These are phyloP conservation scores for Hortaea werneckii DNA, from an alignment of 2,329 filamentous ascomycete genomes.

Conservation along the genomic window DNA sequence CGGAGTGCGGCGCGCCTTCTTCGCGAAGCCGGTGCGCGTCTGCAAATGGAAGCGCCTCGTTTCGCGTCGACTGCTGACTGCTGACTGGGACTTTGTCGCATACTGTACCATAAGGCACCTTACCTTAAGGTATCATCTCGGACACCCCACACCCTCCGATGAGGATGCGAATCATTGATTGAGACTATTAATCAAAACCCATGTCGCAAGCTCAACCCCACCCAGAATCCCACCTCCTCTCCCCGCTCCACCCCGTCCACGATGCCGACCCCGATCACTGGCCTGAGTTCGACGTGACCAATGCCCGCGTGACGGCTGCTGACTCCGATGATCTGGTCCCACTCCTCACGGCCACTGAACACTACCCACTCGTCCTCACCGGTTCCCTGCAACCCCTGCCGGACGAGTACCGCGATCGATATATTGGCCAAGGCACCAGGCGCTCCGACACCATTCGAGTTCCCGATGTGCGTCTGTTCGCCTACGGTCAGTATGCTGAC, in stretches of 20 bases:
- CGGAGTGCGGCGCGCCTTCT: too few relatives aligned
- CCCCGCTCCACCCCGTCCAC: conserved; percentile 30
- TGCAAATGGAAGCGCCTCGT: too few relatives aligned
- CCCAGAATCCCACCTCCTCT: conserved; percentile 29
- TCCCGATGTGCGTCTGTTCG: conserved; percentile 36
- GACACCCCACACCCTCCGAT: too few relatives aligned
- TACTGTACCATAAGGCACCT: too few relatives aligned
- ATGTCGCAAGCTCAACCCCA: conserved; percentile 7
- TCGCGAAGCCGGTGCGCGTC: too few relatives aligned
- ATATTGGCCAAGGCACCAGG: background rate
- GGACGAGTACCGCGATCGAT: background rate
- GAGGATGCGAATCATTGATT: too few relatives aligned
- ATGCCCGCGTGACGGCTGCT: conserved; percentile 43
- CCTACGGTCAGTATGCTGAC: conserved; percentile 45
- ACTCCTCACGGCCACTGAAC: conserved; percentile 49
- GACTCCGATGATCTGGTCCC: conserved; percentile 40
- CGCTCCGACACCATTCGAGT: conserved; percentile 39
- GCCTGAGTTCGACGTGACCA: conserved; percentile 51
- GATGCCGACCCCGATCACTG: conserved; percentile 39
- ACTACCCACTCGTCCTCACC: conserved; percentile 52
- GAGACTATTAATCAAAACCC: too few relatives aligned
- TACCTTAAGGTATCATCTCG: too few relatives aligned
- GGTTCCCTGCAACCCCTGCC: conserved; percentile 42
- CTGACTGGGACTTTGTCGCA: too few relatives aligned
- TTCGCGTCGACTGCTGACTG: too few relatives aligned